Evolutionary conservation across 2,329 filamentous ascomycete species (phyloP).

Genomic region (Didymella pomorum): DNA sequence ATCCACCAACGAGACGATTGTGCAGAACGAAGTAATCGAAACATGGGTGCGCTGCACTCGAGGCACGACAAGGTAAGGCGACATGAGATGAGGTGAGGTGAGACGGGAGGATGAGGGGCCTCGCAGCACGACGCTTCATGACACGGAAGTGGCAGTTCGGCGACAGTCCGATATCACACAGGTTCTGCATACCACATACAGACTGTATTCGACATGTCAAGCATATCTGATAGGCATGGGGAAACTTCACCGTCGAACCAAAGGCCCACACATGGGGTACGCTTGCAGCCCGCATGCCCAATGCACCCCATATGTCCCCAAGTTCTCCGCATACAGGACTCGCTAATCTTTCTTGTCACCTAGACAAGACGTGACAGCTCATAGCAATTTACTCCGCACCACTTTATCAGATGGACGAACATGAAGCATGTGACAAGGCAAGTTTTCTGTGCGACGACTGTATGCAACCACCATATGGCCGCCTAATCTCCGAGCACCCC

Average conservation of each 20-base stretch:
- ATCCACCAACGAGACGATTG: neutral
- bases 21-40: neutral
- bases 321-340: slow-evolving; percentile 2
- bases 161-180: neutral
- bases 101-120: slow-evolving; percentile 11
- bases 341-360: slow-evolving; percentile 7
- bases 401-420: slow-evolving; percentile 3
- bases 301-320: slow-evolving; percentile 9
- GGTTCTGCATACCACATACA: neutral
- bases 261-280: neutral
- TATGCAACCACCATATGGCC: neutral
- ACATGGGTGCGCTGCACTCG: slow-evolving; percentile 8
- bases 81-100: slow-evolving; percentile 6
- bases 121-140: slow-evolving; percentile 2
- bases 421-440: neutral
- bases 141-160: neutral
- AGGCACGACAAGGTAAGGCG: neutral
- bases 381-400: neutral
- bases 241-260: neutral
- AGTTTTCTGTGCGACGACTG: neutral
- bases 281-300: neutral
- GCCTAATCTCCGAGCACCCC: slow-evolving; percentile 9
- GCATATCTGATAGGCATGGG: neutral
- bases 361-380: neutral
- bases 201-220: neutral